Evolutionary conservation across 2,329 filamentous ascomycete species (phyloP), one percentile per base, ranked within the genome.

Genomic region (Aspergillus unguis): DNA sequence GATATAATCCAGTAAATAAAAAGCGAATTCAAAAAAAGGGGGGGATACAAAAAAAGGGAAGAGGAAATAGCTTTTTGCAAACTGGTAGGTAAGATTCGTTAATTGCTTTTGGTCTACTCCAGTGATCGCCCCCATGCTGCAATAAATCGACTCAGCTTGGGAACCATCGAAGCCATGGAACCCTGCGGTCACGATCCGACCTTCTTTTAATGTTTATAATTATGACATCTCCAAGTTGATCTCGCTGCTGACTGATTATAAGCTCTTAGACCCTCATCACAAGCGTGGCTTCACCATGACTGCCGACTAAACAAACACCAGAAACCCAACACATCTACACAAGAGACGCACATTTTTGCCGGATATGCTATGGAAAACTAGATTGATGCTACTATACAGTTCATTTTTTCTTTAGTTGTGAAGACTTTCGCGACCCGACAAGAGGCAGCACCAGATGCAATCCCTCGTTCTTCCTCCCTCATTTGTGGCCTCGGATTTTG

Each of bases 401-500:
- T 17, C 17, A 17, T 17, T 17, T 58, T 48, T 60, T 58, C 62
- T 49, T 28, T 58, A 58, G 54, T 60, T 63, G 60, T 68, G 62
- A 66, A 58, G 29, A 17, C 23, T 27, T 31, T 23, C 9, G 11
- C 28, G 37, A 25, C 10, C 28, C 5, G 6, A 42, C 37, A 8
- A 17, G 17, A 17, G 17, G 17, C 17, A 17, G 17, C 17, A 50
- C 65, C 68, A 66, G 65, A 72, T 72, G 70, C 70, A 71, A 71
- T 71, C 70, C 62, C 63, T 72, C 65, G 65, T 71, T 59, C 68
- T 72, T 58, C 66, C 69, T 53, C 69, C 66, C 56, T 68, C 69
- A 62, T 66, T 71, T 58, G 62, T 63, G 58, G 61, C 65, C 38
- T 57, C 67, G 56, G 68, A 69, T 53, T 71, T 72, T 52, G 68